phyloP scores from a whole-genome alignment of 2,329 filamentous ascomycete genomes.

The Aspergillus sp. region DNA sequence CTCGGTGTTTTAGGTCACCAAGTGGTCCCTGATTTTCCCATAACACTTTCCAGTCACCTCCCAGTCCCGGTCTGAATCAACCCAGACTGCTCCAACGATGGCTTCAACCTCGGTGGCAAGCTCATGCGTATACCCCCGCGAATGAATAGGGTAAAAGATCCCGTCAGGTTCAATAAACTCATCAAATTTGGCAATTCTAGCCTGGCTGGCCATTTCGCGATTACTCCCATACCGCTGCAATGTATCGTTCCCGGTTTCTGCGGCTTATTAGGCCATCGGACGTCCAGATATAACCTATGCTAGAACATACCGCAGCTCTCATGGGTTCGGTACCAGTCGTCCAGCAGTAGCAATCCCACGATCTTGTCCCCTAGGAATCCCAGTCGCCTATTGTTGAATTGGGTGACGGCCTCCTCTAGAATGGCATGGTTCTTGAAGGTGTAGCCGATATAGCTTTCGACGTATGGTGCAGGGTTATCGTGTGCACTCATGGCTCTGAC shows the following conservation, averaged over 20 bases:
- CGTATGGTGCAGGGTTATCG: background rate
- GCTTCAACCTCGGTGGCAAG: background rate
- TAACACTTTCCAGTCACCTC: background rate
- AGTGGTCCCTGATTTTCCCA: background rate
- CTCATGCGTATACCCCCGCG: background rate
- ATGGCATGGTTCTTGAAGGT: background rate
- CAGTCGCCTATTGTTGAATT: background rate
- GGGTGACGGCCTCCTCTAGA: background rate
- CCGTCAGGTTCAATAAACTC: background rate
- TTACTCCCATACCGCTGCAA: background rate
- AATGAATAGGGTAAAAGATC: background rate
- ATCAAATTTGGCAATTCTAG: background rate
- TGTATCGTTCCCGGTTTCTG: background rate
- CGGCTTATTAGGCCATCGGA: background rate
- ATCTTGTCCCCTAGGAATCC: background rate
- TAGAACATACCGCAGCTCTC: background rate
- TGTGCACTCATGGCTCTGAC: background rate
- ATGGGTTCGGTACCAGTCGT: background rate
- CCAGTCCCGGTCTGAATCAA: background rate
- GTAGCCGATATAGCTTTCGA: background rate
- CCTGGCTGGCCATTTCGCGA: background rate
- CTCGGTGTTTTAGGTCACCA: too few relatives aligned
- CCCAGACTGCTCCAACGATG: background rate
- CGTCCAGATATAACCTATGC: background rate
- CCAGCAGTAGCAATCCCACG: background rate